phyloP scores from a whole-genome alignment of 1,139 yeast genomes.

The Groenewaldozyma auringiensis region DNA sequence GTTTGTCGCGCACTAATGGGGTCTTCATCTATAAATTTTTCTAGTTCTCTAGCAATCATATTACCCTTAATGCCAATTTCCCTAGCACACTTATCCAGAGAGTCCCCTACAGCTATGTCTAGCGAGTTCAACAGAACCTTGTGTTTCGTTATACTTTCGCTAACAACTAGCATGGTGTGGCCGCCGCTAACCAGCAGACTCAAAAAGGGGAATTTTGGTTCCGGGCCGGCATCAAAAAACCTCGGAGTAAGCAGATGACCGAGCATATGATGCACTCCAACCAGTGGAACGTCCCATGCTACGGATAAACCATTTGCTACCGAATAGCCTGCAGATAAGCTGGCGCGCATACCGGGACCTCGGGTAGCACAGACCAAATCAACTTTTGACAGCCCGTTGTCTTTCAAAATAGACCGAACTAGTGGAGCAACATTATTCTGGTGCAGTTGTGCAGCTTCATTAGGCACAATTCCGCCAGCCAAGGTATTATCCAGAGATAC shows the following conservation, averaged over 20 bases:
- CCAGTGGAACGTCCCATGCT: constrained; percentile 67
- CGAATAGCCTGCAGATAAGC: constrained; percentile 73
- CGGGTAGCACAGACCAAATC: constrained; percentile 83
- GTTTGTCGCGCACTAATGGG: constrained; percentile 10
- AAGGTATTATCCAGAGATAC: constrained; percentile 56
- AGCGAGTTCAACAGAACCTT: constrained; percentile 64
- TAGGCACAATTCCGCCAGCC: constrained; percentile 84
- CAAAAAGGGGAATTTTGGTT: constrained; percentile 66
- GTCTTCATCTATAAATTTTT: constrained; percentile 39
- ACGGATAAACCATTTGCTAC: constrained; percentile 77
- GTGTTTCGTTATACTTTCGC: constrained; percentile 55
- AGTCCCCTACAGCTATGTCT: constrained; percentile 92
- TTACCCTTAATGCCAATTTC: constrained; percentile 72
- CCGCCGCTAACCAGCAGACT: constrained; percentile 89
- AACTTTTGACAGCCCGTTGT: constrained; percentile 39
- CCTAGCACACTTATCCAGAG: constrained; percentile 87
- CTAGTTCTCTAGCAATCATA: constrained; percentile 82
- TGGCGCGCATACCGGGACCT: constrained; percentile 97
- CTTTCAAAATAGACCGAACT: constrained; percentile 34
- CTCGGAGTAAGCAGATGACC: constrained; percentile 80
- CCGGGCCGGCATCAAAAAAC: constrained; percentile 19
- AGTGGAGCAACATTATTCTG: constrained; percentile 46
- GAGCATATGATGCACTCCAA: constrained; percentile 95
- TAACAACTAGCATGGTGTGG: constrained; percentile 79
- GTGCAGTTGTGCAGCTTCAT: constrained; percentile 77